Conservation (phyloP, 2,329 filamentous ascomycete genomes). For the Ophiostoma novo-ulmi region DNA sequence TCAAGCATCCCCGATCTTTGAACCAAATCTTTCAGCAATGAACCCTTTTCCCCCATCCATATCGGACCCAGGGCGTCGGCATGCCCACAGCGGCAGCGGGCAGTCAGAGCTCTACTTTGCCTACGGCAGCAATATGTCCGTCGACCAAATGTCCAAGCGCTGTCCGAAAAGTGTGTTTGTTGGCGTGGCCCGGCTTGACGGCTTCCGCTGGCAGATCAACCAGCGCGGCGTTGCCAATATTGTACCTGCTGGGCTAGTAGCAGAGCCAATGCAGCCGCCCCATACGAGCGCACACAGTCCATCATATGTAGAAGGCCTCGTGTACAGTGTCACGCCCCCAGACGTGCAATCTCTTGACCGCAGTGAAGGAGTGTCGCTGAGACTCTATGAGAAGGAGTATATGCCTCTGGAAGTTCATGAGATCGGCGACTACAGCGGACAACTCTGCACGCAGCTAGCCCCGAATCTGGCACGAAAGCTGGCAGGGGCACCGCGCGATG, state of each 20-base stretch:
- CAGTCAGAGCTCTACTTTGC: neutral
- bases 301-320: neutral
- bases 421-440: neutral
- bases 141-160: neutral
- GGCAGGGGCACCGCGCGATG: neutral
- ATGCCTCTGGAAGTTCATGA: neutral
- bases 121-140: neutral
- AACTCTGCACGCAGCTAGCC: neutral
- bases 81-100: neutral
- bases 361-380: neutral
- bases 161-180: neutral
- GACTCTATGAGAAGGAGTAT: neutral
- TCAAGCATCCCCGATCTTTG: too few species aligned
- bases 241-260: neutral
- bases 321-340: neutral
- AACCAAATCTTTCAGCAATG: too few species aligned
- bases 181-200: too few species aligned
- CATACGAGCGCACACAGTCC: neutral
- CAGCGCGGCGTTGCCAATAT: neutral
- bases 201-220: neutral
- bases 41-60: too few species aligned
- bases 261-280: neutral
- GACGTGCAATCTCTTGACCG: neutral
- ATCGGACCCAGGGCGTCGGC: too few species aligned
- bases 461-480: neutral